These are phyloP conservation scores for Lobulomyces angularis DNA, from an alignment of 192 early-diverging fungal species.

Conservation along the genomic window DNA sequence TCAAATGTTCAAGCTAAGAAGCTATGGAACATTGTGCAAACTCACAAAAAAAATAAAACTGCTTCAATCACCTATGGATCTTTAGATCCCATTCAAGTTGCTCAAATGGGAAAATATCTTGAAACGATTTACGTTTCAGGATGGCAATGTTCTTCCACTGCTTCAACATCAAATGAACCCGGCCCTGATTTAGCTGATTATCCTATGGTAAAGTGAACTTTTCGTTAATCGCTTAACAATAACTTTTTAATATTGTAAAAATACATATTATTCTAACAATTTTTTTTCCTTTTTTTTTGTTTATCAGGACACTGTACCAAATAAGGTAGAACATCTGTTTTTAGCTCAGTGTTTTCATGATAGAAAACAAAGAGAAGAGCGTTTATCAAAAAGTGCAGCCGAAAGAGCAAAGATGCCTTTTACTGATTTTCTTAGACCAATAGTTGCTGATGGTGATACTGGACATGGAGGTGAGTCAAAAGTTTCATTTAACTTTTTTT, in stretches of 20 bases:
- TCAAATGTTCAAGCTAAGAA: slow-evolving; percentile 88
- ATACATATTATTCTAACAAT: neutral
- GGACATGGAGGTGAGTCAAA: slow-evolving; percentile 97
- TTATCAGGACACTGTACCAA: slow-evolving; percentile 64
- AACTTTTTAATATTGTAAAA: neutral
- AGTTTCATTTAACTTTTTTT: too few species aligned
- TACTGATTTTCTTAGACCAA: slow-evolving; percentile 83
- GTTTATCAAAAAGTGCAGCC: slow-evolving; percentile 50
- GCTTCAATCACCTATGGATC: slow-evolving; percentile 89
- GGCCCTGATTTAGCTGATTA: slow-evolving; percentile 98
- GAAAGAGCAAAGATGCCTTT: slow-evolving; percentile 58
- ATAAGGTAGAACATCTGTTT: slow-evolving; percentile 98
- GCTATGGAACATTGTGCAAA: slow-evolving; percentile 69
- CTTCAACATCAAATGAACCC: slow-evolving; percentile 87
- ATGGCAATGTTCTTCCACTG: slow-evolving; percentile 96
- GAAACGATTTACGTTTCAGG: slow-evolving; percentile 96
- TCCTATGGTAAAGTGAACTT: slow-evolving; percentile 92
- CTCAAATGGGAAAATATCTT: slow-evolving; percentile 93
- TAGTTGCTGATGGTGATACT: slow-evolving; percentile 96
- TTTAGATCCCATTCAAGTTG: slow-evolving; percentile 77
- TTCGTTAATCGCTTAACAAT: too few species aligned
- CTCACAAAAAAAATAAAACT: slow-evolving; percentile 63
- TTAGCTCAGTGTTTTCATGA: slow-evolving; percentile 96
- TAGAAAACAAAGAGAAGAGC: slow-evolving; percentile 85
- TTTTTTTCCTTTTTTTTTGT: slow-evolving; percentile 3